phyloP scores from a whole-genome alignment of 129 eudicot species.

The Artemisia annua region DNA sequence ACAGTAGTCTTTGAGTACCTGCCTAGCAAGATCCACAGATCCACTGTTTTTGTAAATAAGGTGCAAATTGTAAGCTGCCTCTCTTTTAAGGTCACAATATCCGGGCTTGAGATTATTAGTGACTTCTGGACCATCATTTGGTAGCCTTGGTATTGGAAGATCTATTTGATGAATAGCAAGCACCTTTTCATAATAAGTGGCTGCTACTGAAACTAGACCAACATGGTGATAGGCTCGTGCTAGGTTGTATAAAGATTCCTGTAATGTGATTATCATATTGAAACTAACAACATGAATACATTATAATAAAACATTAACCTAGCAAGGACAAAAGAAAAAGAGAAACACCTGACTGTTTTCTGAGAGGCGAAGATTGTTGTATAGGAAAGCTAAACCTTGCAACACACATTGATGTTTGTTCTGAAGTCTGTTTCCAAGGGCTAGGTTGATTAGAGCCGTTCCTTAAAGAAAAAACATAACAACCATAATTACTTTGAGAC shows the following conservation, averaged over 20 bases:
- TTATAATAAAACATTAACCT: constrained; percentile 1
- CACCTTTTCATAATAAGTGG: constrained; percentile 69
- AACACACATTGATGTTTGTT: constrained; percentile 74
- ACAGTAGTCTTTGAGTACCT: constrained; percentile 75
- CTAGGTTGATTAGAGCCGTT: constrained; percentile 69
- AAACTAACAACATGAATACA: not conserved
- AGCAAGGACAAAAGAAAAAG: constrained; percentile 14
- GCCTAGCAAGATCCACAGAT: constrained; percentile 92
- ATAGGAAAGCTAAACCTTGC: constrained; percentile 82
- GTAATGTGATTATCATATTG: constrained; percentile 23
- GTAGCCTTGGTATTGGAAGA: constrained; percentile 66
- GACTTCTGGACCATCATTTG: constrained; percentile 56
- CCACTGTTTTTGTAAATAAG: constrained; percentile 78
- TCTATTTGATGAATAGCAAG: constrained; percentile 52
- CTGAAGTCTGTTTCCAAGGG: constrained; percentile 71
- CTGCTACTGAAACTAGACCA: constrained; percentile 72
- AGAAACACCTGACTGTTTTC: constrained; percentile 64
- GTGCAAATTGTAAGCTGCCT: constrained; percentile 88
- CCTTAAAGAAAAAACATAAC: constrained; percentile 35
- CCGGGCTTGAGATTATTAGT: constrained; percentile 45
- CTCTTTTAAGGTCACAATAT: constrained; percentile 84
- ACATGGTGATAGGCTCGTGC: constrained; percentile 88
- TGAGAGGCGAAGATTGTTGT: constrained; percentile 61
- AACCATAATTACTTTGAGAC: not conserved
- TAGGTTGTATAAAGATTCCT: constrained; percentile 82